Evolutionary conservation across 1,139 yeast species (phyloP), one percentile per base, ranked within the genome.

Genomic region (Suzukiozyma palmioleophila): DNA sequence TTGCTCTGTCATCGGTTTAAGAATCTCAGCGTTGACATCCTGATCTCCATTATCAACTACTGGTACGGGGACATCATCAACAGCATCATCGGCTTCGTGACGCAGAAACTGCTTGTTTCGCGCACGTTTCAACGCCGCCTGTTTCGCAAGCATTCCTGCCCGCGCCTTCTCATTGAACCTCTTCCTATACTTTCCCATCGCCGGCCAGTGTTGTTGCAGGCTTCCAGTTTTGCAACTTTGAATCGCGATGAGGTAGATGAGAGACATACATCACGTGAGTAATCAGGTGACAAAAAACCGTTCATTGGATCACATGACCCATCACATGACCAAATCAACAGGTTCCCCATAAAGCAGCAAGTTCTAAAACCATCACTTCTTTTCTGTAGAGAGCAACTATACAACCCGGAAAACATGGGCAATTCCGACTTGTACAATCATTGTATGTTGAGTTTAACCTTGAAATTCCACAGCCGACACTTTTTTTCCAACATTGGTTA

Each of bases 131-230:
- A 87, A 66, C 36, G 82, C 81, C 28, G 84, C 81, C 56, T 84
- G 86, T 68, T 84, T 86, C 30, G 90, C 83, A 53, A 87, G 81
- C 77, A 84, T 84, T 26, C 96, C 95, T 3, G 88, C 56, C 29
- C 95, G 77, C 42, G 95, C 95, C 68, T 84, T 85, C 59, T 84
- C 95, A 59, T 87, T 87, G 66, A 82, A 84, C 46, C 96, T 64
- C 59, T 78, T 77, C 51, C 94, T 75, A 59, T 84, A 86, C 48
- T 83, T 84, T 43, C 92, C 96, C 96, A 87, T 86, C 13, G 6
- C 40, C 26, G 11, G 13, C 29, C 22, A 18, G 22, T 18, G 22
- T 5, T 14, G 26, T 21, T 12, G 32, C 26, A 11, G 10, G 14
- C 13, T 12, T 8, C 15, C 30, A 12, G 14, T 12, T 27, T 27